Base-by-base conservation (phyloP, 805 yeast genomes). In the Ogataea parapolymorpha region DNA sequence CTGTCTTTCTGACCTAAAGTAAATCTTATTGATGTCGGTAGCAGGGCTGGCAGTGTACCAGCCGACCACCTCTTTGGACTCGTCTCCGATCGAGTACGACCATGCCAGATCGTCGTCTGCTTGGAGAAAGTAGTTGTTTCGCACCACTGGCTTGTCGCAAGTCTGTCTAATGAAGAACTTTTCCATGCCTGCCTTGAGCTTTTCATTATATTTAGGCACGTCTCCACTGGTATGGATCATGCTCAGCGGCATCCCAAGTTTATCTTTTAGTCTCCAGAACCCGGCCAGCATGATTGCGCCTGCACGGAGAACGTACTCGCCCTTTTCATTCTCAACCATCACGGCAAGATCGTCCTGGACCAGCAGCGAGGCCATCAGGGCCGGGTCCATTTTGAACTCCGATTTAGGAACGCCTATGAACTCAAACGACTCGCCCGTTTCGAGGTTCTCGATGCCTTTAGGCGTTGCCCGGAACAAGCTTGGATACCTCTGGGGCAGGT, bases 331-430 rank as follows among this genome's bases (percentile, higher is more conserved):
- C 51, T 82, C 87, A 37, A 79, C 61, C 83, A 81, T 76, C 16
- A 82, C 67, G 4, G 86, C 87, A 37, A 80, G 60, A 56, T 81
- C 87, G 58, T 81, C 87, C 58, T 81, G 87, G 11, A 74, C 60
- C 60, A 80, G 64, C 50, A 70, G 68, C 1, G 82, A 73, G 6
- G 79, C 77, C 56, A 79, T 75, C 32, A 70, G 59, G 72, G 74
- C 71, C 24, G 86, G 86, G 54, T 80, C 85, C 41, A 67, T 71
- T 20, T 56, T 61, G 45, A 58, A 63, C 24, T 59, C 71, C 34
- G 51, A 47, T 39, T 39, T 55, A 48, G 48, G 53, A 16, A 59
- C 41, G 26, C 52, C 52, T 20, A 52, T 46, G 44, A 62, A 59
- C 47, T 63, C 66, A 47, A 72, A 75, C 8, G 53, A 55, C 57